These are phyloP conservation scores for Schwanniomyces occidentalis DNA, from an alignment of 805 yeast species.

Conservation along the genomic window DNA sequence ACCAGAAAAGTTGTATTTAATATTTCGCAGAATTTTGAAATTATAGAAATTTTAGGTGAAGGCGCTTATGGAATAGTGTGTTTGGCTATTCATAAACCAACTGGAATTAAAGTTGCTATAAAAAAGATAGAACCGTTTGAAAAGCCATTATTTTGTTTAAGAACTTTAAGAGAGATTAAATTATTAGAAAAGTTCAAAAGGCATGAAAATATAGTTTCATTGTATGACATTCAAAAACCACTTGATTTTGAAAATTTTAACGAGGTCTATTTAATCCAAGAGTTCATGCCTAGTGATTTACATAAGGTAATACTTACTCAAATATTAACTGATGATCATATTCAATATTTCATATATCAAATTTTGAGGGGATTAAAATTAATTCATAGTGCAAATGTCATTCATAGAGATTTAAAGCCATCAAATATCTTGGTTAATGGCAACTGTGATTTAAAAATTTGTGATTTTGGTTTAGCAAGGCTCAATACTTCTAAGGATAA, in stretches of 20 bases:
- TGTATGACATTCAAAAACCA: constrained; percentile 69
- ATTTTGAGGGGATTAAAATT: constrained; percentile 67
- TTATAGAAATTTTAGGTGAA: constrained; percentile 65
- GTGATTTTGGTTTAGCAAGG: constrained; percentile 78
- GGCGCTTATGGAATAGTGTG: constrained; percentile 85
- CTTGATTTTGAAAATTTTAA: constrained; percentile 54
- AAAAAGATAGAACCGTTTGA: constrained; percentile 75
- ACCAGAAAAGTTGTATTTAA: constrained; percentile 47
- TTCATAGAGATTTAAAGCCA: constrained; percentile 78
- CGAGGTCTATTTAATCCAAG: constrained; percentile 76
- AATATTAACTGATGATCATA: constrained; percentile 61
- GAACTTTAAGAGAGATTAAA: constrained; percentile 72
- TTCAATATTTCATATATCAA: constrained; percentile 70
- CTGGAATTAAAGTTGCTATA: constrained; percentile 68
- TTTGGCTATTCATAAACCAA: constrained; percentile 61
- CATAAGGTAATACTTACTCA: constrained; percentile 62
- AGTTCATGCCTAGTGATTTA: constrained; percentile 74
- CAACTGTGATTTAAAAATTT: constrained; percentile 72
- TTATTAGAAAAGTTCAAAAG: constrained; percentile 58
- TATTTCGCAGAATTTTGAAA: constrained; percentile 60
- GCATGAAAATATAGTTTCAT: constrained; percentile 72
- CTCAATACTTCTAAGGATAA: constrained; percentile 27
- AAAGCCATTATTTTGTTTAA: constrained; percentile 60
- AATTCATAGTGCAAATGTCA: constrained; percentile 70
- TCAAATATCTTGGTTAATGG: constrained; percentile 66